Conservation (phyloP, 495 filamentous ascomycete species). For the Parathielavia appendiculata region DNA sequence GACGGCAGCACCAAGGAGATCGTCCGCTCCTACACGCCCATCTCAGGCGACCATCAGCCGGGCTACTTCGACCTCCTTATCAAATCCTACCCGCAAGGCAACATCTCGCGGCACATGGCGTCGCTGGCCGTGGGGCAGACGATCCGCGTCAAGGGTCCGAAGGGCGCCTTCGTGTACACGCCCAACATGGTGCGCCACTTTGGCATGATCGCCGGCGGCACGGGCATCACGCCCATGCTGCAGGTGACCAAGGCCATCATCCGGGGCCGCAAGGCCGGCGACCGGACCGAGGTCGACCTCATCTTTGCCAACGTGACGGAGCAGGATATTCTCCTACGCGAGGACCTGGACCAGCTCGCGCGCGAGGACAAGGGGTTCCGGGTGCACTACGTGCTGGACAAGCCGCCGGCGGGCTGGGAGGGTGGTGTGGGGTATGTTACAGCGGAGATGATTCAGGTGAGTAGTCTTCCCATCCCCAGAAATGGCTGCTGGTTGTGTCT, state of each 20-base stretch:
- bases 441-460: constrained; percentile 88
- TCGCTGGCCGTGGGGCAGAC: constrained; percentile 74
- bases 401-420: constrained; percentile 83
- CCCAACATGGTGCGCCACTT: constrained; percentile 92
- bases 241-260: constrained; percentile 90
- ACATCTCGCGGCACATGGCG: constrained; percentile 89
- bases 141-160: constrained; percentile 86
- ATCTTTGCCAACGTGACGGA: constrained; percentile 94
- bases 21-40: constrained; percentile 93
- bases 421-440: constrained; percentile 93
- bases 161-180: constrained; percentile 93
- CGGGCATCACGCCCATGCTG: constrained; percentile 96
- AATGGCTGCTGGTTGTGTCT: constrained; percentile 3
- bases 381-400: constrained; percentile 93
- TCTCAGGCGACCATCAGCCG: constrained; percentile 84
- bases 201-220: constrained; percentile 97
- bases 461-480: constrained; percentile 18
- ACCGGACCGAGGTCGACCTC: constrained; percentile 83
- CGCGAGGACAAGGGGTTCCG: constrained; percentile 73
- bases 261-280: constrained; percentile 69
- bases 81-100: constrained; percentile 94
- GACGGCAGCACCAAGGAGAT: constrained; percentile 78
- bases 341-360: constrained; percentile 76
- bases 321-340: constrained; percentile 87
- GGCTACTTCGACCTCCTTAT: constrained; percentile 95